Evolutionary conservation across 495 filamentous ascomycete genomes (phyloP).

Genomic region (Aspergillus panamensis): DNA sequence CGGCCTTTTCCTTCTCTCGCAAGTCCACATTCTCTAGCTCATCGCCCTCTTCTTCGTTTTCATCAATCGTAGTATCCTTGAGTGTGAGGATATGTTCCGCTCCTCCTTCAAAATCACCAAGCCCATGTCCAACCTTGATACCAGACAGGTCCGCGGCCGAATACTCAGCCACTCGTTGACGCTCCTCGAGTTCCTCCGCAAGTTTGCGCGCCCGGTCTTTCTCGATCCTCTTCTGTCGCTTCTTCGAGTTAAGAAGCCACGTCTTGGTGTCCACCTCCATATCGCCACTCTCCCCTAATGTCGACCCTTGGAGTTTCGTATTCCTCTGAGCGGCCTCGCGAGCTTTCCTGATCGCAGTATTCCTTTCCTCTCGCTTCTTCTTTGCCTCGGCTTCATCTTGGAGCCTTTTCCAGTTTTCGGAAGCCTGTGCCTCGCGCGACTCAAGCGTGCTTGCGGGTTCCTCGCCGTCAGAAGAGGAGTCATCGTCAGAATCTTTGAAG

Average conservation of each 20-base stretch:
- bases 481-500: slow-evolving; percentile 55
- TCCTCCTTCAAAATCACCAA: slow-evolving; percentile 67
- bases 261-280: slow-evolving; percentile 69
- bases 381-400: slow-evolving; percentile 63
- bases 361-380: slow-evolving; percentile 69
- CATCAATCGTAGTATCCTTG: slow-evolving; percentile 82
- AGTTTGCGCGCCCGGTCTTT: slow-evolving; percentile 67
- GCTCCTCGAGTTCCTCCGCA: slow-evolving; percentile 70
- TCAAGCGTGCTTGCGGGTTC: slow-evolving; percentile 74
- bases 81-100: slow-evolving; percentile 85
- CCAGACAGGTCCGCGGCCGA: slow-evolving; percentile 81
- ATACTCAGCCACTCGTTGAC: slow-evolving; percentile 57
- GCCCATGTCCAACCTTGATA: slow-evolving; percentile 85
- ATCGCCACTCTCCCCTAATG: slow-evolving; percentile 66
- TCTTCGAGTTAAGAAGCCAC: slow-evolving; percentile 86
- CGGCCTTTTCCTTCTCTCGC: slow-evolving; percentile 70
- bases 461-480: slow-evolving; percentile 50
- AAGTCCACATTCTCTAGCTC: slow-evolving; percentile 84
- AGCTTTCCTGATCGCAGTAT: slow-evolving; percentile 79
- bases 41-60: slow-evolving; percentile 86
- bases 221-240: slow-evolving; percentile 83
- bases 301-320: slow-evolving; percentile 70
- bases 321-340: slow-evolving; percentile 76
- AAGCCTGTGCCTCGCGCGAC: slow-evolving; percentile 69
- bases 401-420: slow-evolving; percentile 68